Evolutionary conservation across 805 yeast species (phyloP).

Genomic region (Ogataea kodamae): DNA sequence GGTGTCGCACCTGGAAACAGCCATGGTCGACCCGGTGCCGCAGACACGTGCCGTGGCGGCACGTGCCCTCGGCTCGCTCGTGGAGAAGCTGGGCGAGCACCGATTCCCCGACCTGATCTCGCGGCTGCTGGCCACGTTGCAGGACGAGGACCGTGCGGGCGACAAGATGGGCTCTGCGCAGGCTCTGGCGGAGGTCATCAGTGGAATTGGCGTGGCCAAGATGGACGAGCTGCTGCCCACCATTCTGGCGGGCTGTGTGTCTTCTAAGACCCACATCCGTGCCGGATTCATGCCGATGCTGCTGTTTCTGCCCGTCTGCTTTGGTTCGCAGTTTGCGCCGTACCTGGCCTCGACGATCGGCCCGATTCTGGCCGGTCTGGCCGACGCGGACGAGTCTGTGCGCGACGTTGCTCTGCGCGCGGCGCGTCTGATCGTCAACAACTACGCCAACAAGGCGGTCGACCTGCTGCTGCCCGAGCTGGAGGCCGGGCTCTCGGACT

Average conservation of each 20-base stretch:
- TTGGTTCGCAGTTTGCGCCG: slow-evolving; percentile 88
- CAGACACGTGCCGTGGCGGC: slow-evolving; percentile 96
- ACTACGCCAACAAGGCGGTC: slow-evolving; percentile 88
- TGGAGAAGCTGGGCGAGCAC: slow-evolving; percentile 94
- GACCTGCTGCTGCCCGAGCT: slow-evolving; percentile 91
- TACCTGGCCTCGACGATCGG: slow-evolving; percentile 82
- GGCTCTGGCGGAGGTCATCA: slow-evolving; percentile 88
- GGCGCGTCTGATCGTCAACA: slow-evolving; percentile 86
- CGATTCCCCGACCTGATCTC: slow-evolving; percentile 90
- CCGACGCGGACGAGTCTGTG: slow-evolving; percentile 82
- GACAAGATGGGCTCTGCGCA: slow-evolving; percentile 97
- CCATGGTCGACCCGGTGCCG: slow-evolving; percentile 99
- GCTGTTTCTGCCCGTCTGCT: slow-evolving; percentile 88
- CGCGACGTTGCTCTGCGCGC: slow-evolving; percentile 89
- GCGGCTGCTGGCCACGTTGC: slow-evolving; percentile 67
- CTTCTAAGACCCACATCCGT: slow-evolving; percentile 67
- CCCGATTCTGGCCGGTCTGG: slow-evolving; percentile 87
- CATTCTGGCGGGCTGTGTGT: slow-evolving; percentile 67
- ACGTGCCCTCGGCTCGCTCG: slow-evolving; percentile 92
- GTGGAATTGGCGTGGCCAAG: slow-evolving; percentile 84
- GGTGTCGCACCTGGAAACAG: slow-evolving; percentile 78
- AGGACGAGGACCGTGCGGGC: slow-evolving; percentile 76
- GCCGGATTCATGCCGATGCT: slow-evolving; percentile 91
- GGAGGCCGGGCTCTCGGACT: slow-evolving; percentile 82
- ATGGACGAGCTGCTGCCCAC: slow-evolving; percentile 86